Conservation (phyloP, 2,329 filamentous ascomycete genomes). For the Colletotrichum sp. region DNA sequence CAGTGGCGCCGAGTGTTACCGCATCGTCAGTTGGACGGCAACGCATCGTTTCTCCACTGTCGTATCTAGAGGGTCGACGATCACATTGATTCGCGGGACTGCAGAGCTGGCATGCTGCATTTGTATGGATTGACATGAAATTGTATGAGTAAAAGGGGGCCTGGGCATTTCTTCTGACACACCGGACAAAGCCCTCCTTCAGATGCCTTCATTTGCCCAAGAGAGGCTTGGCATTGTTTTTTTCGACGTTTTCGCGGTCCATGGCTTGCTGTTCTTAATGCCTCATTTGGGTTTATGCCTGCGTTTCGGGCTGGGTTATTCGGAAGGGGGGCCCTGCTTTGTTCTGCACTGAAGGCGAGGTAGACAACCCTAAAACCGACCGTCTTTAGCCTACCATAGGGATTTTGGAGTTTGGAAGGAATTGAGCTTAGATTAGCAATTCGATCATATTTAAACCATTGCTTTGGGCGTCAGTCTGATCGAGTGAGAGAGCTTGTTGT, state of each 20-base stretch:
- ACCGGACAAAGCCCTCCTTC: background rate
- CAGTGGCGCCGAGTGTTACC: conserved; percentile 7
- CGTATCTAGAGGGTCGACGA: background rate
- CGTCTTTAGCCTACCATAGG: conserved; percentile 3
- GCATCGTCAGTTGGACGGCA: background rate
- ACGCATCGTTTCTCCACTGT: background rate
- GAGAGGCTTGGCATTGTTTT: background rate
- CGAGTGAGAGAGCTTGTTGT: background rate
- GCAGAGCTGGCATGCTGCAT: background rate
- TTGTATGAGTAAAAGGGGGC: conserved; percentile 16
- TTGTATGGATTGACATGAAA: conserved; percentile 14
- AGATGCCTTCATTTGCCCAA: background rate
- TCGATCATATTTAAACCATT: background rate
- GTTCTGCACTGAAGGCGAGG: background rate
- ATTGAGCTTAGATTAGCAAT: background rate
- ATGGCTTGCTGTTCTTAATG: background rate
- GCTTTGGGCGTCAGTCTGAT: background rate
- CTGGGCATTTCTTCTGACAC: background rate
- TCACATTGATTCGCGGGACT: background rate
- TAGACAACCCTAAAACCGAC: background rate
- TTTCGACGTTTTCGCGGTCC: background rate
- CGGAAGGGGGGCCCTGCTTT: background rate
- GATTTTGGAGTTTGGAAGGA: conserved; percentile 4
- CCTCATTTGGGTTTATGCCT: background rate
- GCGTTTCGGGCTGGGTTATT: background rate